Conservation (phyloP, 306 rosid species). For the Delonix regia region DNA sequence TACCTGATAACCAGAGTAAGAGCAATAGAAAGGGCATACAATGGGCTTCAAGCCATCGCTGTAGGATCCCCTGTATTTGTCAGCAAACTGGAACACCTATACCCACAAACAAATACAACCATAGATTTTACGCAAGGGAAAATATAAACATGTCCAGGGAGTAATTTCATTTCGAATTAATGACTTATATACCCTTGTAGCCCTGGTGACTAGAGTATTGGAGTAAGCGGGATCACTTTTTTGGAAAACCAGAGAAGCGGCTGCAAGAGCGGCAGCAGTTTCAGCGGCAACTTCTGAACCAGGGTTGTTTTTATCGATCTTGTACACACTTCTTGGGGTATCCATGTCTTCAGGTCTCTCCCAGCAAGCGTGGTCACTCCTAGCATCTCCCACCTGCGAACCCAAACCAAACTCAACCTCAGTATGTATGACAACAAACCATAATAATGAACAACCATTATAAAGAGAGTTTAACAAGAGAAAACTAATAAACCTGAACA, state of each 20-base stretch:
- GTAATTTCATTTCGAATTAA: neutral
- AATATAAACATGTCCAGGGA: neutral
- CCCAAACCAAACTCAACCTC: neutral
- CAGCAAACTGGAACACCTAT: conserved; percentile 93
- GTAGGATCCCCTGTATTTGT: conserved; percentile 83
- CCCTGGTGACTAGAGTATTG: conserved; percentile 58
- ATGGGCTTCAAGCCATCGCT: conserved; percentile 63
- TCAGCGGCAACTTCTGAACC: conserved; percentile 97
- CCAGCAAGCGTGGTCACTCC: conserved; percentile 91
- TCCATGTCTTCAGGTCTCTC: conserved; percentile 99
- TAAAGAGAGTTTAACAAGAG: neutral
- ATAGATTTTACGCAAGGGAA: neutral
- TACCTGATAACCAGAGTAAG: conserved; percentile 92
- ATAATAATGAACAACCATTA: neutral
- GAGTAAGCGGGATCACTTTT: conserved; percentile 84
- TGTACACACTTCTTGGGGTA: conserved; percentile 79
- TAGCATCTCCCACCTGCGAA: conserved; percentile 87
- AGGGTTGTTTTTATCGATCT: conserved; percentile 73
- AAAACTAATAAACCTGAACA: conserved; percentile 64
- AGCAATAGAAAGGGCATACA: conserved; percentile 93
- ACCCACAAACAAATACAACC: conserved; percentile 1
- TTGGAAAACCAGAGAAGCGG: conserved; percentile 93
- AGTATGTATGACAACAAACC: neutral
- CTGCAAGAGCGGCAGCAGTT: conserved; percentile 96
- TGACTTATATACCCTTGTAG: conserved; percentile 59